Evolutionary conservation across 2,329 filamentous ascomycete species (phyloP), one percentile per base, ranked within the genome.

Genomic region (Epichloe uncinata): DNA sequence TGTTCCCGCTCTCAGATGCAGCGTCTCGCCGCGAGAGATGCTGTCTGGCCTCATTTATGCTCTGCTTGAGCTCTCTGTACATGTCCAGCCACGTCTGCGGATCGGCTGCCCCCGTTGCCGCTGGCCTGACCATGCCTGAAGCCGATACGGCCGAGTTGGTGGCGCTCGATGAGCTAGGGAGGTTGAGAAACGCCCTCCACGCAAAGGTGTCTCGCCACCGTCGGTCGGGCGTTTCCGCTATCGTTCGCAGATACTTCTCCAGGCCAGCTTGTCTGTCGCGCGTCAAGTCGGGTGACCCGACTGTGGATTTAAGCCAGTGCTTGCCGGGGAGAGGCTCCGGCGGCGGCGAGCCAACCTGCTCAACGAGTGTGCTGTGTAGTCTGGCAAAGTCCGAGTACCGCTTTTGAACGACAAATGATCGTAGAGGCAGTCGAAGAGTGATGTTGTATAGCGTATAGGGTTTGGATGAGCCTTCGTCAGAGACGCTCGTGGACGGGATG

Each of bases 371-470:
- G 33, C 71, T 65, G 67, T 93, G 79, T 15, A 94, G 79, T 44
- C 73, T 64, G 50, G 72, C 70, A 61, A 93, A 93, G 63, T 93
- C 87, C 48, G 82, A 87, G 72, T 91, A 94, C 59, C 87, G 84
- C 67, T 90, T 91, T 60, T 82, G 80, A 5, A 89, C 73, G 55
- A 85, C 82, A 58, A 84, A 85, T 4, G 84, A 85, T 45, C 84
- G 81, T 13, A 91, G 75, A 0, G 87, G 86, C 1, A 89, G 80
- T 47, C 85, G 81, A 52, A 93, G 73, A 20, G 80, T 82, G 65
- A 90, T 83, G 64, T 87, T 86, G 72, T 90, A 91, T 55, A 84
- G 75, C 0, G 85, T 90, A 65, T 81, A 88, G 0, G 82, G 75
- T 60, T 87, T 87, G 54, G 74, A 71, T 5, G 64, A 60, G 53